phyloP scores from a whole-genome alignment of 2,329 filamentous ascomycete species.

The Mycocentrospora acerina region DNA sequence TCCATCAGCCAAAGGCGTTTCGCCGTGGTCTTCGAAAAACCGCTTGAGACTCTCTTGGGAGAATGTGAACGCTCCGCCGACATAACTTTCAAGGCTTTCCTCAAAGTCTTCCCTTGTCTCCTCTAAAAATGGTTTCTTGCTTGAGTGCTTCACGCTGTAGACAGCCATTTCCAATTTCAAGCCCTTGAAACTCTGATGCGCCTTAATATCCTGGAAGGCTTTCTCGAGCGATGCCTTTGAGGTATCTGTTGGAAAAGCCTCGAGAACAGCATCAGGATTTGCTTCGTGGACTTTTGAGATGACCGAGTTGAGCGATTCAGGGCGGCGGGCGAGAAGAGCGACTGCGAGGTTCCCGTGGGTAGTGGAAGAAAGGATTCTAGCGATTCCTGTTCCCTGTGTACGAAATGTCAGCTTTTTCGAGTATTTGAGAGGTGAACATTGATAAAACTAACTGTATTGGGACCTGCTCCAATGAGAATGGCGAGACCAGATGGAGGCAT shows the following conservation, averaged over 20 bases:
- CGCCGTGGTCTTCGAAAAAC: conserved; percentile 56
- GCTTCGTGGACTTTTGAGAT: conserved; percentile 45
- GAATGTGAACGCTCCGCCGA: conserved; percentile 59
- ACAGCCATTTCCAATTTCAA: conserved; percentile 57
- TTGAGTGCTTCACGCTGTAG: conserved; percentile 58
- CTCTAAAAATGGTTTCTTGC: conserved; percentile 57
- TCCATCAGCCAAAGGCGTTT: conserved; percentile 48
- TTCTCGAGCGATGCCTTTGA: conserved; percentile 49
- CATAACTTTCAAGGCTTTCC: conserved; percentile 54
- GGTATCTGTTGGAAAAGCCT: conserved; percentile 56
- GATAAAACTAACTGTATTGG: conserved; percentile 26
- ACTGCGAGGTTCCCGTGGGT: conserved; percentile 58
- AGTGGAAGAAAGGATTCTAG: conserved; percentile 54
- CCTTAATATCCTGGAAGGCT: conserved; percentile 54
- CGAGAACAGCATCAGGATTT: conserved; percentile 49
- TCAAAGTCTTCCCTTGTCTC: conserved; percentile 52
- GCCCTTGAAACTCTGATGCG: conserved; percentile 49
- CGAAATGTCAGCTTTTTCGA: no score
- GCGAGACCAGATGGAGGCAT: conserved; percentile 36
- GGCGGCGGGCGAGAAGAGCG: conserved; percentile 54
- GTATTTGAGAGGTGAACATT: no score
- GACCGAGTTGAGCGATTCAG: conserved; percentile 48
- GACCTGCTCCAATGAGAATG: conserved; percentile 38
- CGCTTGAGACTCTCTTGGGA: conserved; percentile 55
- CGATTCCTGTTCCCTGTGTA: conserved; percentile 56